These are phyloP conservation scores for Digitaria exilis DNA, from an alignment of 202 grass and related monocot species.

Conservation along the genomic window DNA sequence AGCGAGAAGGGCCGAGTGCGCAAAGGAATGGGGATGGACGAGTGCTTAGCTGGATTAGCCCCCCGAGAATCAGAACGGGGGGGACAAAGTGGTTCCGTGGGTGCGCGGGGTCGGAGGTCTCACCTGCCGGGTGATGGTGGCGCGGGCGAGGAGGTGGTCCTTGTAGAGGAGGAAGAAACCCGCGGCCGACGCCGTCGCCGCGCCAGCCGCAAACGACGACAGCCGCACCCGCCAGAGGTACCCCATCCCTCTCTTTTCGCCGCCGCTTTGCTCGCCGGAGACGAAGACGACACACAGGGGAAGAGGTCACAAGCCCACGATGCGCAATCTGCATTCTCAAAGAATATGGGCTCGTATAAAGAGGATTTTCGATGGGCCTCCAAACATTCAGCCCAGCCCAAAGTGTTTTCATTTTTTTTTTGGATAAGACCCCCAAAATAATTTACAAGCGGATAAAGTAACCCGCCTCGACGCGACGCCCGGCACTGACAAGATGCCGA, in stretches of 20 bases:
- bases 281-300: conserved; percentile 15
- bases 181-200: conserved; percentile 47
- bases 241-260: conserved; percentile 37
- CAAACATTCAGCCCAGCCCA: conserved; percentile 24
- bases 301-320: background rate
- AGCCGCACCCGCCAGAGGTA: conserved; percentile 61
- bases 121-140: conserved; percentile 65
- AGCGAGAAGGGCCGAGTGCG: background rate
- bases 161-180: conserved; percentile 77
- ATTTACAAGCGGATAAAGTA: conserved; percentile 30
- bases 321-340: background rate
- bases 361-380: background rate
- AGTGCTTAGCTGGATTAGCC: background rate
- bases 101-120: background rate
- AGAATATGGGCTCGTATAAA: background rate
- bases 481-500: conserved; percentile 12
- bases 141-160: conserved; percentile 66
- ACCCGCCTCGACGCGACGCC: conserved; percentile 1
- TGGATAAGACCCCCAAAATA: background rate
- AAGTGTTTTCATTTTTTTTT: background rate
- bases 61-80: background rate
- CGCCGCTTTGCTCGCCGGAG: conserved; percentile 45
- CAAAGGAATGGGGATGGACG: background rate
- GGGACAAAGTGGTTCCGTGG: background rate
- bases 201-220: conserved; percentile 63